Base-by-base conservation (phyloP, 257 asterid species). In the Fraxinus quadrangulata region DNA sequence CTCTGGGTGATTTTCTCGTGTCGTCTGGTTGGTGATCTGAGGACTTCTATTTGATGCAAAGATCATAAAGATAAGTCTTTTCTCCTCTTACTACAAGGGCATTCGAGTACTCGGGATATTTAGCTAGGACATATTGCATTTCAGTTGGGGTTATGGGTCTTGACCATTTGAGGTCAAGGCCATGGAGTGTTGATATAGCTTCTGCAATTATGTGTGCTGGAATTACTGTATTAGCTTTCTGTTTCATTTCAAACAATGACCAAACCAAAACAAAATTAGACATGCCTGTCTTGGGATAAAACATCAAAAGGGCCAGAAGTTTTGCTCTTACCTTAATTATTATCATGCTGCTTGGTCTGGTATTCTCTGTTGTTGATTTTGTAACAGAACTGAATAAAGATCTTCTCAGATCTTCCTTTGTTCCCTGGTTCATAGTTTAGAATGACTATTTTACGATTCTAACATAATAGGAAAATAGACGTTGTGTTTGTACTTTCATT, bases 201-300 rank as follows among this genome's bases (percentile, higher is more conserved):
- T 93, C 97, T 1, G 97, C 97, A 10, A 93, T 92, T 83, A 93
- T 85, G 79, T 93, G 98, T 2, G 97, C 92, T 26, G 97, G 98
- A 73, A 93, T 91, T 77, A 93, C 87, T 70, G 89, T 83, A 13
- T 81, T 86, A 7, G 86, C 78, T 81, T 89, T 93, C 97, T 90
- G 92, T 82, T 81, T 37, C 69, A 63, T 68, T 67, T 24, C 76
- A 7, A 67, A 59, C 31, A 67, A 6, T 16, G 34, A 51, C 51
- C 4, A 73, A 33, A 71, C 7, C 23, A 8, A 21, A 54, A 24
- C 45, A 21, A 67, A 70, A 66, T 73, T 45, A 24, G 47, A 56
- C 59, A 42, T 21, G 1, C 7, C 63, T 21, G 13, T 75, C 19
- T 45, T 30, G 39, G 24, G 40, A 70, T 54, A 8, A 36, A 13